phyloP scores from a whole-genome alignment of 495 filamentous ascomycete genomes.

The Trichoderma erinaceum region DNA sequence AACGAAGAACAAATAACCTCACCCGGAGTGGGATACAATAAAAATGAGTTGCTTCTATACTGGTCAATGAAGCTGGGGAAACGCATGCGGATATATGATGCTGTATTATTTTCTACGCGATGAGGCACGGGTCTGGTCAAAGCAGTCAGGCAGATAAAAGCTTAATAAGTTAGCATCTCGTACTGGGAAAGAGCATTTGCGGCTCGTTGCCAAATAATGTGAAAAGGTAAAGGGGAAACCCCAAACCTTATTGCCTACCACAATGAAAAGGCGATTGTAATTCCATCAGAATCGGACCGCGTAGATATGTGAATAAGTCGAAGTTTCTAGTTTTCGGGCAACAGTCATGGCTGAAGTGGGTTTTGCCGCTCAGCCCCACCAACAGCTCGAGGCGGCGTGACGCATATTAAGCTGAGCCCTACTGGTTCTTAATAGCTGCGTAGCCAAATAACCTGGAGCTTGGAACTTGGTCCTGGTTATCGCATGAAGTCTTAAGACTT shows the following conservation, averaged over 20 bases:
- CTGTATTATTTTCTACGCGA: neutral
- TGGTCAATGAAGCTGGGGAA: conserved; percentile 1
- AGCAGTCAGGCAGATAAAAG: neutral
- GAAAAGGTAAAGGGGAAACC: neutral
- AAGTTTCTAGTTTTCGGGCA: too few species aligned
- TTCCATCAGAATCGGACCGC: too few species aligned
- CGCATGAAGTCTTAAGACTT: too few species aligned
- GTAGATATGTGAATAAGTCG: too few species aligned
- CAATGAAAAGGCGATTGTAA: too few species aligned
- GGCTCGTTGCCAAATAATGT: neutral
- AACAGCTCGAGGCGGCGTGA: neutral
- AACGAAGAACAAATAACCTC: neutral
- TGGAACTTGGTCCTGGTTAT: neutral
- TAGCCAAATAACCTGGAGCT: neutral
- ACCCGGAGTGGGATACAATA: neutral
- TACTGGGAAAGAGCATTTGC: neutral
- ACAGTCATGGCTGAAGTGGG: neutral
- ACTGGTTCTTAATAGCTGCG: neutral
- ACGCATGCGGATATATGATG: neutral
- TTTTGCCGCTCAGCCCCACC: neutral
- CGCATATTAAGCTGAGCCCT: neutral
- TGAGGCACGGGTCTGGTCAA: neutral
- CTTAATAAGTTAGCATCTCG: neutral
- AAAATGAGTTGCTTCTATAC: neutral
- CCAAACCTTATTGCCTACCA: too few species aligned